Evolutionary conservation across 2,329 filamentous ascomycete species (phyloP).

Genomic region (Aspergillus sp.): DNA sequence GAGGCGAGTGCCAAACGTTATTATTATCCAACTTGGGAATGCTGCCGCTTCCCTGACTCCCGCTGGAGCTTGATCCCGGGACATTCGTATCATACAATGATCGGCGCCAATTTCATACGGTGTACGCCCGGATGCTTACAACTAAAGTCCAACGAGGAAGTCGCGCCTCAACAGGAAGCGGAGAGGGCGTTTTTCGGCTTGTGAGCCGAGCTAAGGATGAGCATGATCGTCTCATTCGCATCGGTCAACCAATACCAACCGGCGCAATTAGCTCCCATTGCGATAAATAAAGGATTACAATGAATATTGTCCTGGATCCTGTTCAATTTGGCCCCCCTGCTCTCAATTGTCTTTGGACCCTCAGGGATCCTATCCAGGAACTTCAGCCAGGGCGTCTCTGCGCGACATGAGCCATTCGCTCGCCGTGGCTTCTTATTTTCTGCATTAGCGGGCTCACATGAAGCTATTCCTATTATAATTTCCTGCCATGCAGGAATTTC

Average conservation of each 20-base stretch:
- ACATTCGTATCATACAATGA: background rate
- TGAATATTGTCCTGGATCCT: constrained; percentile 1
- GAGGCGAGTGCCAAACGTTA: background rate
- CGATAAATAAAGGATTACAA: constrained; percentile 3
- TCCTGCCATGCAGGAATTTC: constrained; percentile 3
- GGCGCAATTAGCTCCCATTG: background rate
- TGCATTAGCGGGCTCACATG: constrained; percentile 16
- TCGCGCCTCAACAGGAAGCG: constrained; percentile 8
- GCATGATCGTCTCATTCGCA: constrained; percentile 15
- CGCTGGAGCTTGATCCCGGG: background rate
- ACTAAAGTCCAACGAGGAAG: constrained; percentile 13
- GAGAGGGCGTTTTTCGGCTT: constrained; percentile 12
- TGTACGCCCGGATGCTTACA: background rate
- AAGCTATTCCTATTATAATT: constrained; percentile 3
- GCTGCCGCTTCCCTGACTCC: background rate
- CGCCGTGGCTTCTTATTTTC: constrained; percentile 24
- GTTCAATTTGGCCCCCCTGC: background rate
- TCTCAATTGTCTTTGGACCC: background rate
- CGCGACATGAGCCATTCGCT: constrained; percentile 30
- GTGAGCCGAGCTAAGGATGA: constrained; percentile 17
- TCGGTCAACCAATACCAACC: constrained; percentile 12
- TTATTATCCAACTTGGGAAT: background rate
- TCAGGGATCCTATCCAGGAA: constrained; percentile 8
- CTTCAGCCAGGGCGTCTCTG: constrained; percentile 25
- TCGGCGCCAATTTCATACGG: background rate